Evolutionary conservation across 2,329 filamentous ascomycete species (phyloP).

Genomic region (Cadophora sp.): DNA sequence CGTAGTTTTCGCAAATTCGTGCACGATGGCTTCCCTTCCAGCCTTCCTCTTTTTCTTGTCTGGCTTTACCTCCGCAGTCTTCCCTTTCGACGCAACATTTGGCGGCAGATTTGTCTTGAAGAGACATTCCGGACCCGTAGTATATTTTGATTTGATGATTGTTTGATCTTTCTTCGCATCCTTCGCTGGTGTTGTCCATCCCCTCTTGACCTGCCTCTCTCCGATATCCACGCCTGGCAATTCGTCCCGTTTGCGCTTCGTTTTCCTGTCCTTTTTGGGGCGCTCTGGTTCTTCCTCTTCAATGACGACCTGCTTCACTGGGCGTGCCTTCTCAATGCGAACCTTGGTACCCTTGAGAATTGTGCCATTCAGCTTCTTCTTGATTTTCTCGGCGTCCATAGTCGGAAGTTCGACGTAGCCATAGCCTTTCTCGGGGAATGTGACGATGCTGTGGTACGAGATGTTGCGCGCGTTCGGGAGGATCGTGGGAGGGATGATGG

Average conservation of each 20-base stretch:
- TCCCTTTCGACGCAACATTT: conserved; percentile 48
- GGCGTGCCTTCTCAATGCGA: conserved; percentile 80
- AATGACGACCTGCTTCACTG: conserved; percentile 54
- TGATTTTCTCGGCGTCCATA: conserved; percentile 87
- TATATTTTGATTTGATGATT: conserved; percentile 76
- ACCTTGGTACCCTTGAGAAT: conserved; percentile 87
- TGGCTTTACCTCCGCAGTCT: conserved; percentile 49
- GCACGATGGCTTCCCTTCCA: conserved; percentile 71
- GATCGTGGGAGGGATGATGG: conserved; percentile 73
- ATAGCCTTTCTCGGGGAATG: conserved; percentile 89
- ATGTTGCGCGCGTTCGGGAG: conserved; percentile 75
- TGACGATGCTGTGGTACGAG: conserved; percentile 85
- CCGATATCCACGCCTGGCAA: conserved; percentile 76
- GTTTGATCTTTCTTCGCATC: conserved; percentile 62
- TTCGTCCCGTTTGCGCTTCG: conserved; percentile 54
- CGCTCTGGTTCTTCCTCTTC: conserved; percentile 50
- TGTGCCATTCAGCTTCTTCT: conserved; percentile 87
- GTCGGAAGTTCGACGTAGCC: conserved; percentile 86
- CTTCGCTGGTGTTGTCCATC: conserved; percentile 57
- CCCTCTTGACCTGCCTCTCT: conserved; percentile 49
- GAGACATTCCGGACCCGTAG: conserved; percentile 79
- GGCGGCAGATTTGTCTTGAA: conserved; percentile 83
- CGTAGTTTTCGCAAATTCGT: conserved; percentile 87
- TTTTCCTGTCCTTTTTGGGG: conserved; percentile 51
- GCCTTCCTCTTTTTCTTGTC: conserved; percentile 63